Evolutionary conservation across 345 rosid species (phyloP), one percentile per base, ranked within the genome.

Genomic region (Arabis alpina): DNA sequence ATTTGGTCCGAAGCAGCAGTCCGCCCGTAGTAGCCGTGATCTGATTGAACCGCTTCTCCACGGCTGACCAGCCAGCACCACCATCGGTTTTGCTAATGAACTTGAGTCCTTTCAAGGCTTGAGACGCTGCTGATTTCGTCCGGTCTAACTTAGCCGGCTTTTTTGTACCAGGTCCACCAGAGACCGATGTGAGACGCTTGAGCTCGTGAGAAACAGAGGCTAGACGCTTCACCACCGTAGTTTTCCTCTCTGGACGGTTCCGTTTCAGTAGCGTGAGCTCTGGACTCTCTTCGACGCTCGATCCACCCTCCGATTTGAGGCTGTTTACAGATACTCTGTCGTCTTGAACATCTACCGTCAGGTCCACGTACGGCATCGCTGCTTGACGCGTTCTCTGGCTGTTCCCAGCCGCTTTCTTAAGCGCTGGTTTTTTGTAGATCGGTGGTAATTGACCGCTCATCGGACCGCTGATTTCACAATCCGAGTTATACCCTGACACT

Each of bases 91-190:
- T 87, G 73, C 89, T 87, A 9, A 89, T 87, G 43, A 89, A 89
- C 86, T 89, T 84, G 8, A 89, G 89, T 0, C 96, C 96, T 5
- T 84, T 87, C 73, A 89, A 55, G 19, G 93, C 93, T 28, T 75
- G 79, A 72, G 81, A 54, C 0, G 91, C 96, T 0, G 91, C 91
- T 0, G 96, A 73, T 73, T 86, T 89, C 0, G 83, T 79, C 80
- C 96, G 68, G 72, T 87, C 93, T 25, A 87, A 84, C 49, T 79
- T 82, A 47, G 81, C 72, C 58, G 80, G 65, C 62, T 71, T 82
- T 36, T 19, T 70, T 4, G 49, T 32, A 8, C 68, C 66, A 11
- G 32, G 32, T 19, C 23, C 23, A 5, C 58, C 55, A 5, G 87
- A 71, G 42, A 85, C 82, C 0, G 96, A 85, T 4, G 93, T 72